Evolutionary conservation across 1,139 yeast species (phyloP), one percentile per base, ranked within the genome.

Genomic region (Saccharomyces hybrid): DNA sequence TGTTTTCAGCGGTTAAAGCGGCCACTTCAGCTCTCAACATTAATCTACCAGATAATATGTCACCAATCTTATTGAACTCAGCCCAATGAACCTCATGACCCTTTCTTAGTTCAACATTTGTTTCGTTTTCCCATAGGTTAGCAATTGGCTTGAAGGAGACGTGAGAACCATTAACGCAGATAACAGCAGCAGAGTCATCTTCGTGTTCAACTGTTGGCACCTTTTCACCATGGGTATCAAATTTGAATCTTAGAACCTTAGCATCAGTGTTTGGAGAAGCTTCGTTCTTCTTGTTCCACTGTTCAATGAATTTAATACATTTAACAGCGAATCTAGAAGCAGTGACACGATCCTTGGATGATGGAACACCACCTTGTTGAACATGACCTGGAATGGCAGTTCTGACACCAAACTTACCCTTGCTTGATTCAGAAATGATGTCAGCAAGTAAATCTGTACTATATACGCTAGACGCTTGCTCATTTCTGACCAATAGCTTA

Each of bases 381-480:
- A 90, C 95, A 69, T 93, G 99, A 29, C 99, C 99, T 11, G 99
- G 99, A 54, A 91, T 84, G 14, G 99, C 99, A 3, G 96, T 90
- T 72, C 96, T 86, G 19, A 95, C 88, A 66, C 91, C 97, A 68
- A 90, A 93, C 58, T 79, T 78, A 52, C 87, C 86, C 52, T 80
- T 75, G 47, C 90, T 82, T 64, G 89, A 93, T 60, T 86, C 86
- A 61, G 83, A 82, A 65, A 91, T 83, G 59, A 93, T 88, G 56
- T 88, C 84, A 31, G 96, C 90, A 64, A 93, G 79, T 58, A 87
- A 78, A 58, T 87, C 82, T 7, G 98, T 88, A 32, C 90, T 78
- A 70, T 88, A 84, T 31, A 91, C 90, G 57, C 80, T 76, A 23
- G 96, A 86, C 1, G 98, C 95, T 66, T 84, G 80, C 66, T 88